Evolutionary conservation across 768 basidiomycete species (phyloP), one percentile per base, ranked within the genome.

Genomic region (Xerocomus brunneocitrinus): DNA sequence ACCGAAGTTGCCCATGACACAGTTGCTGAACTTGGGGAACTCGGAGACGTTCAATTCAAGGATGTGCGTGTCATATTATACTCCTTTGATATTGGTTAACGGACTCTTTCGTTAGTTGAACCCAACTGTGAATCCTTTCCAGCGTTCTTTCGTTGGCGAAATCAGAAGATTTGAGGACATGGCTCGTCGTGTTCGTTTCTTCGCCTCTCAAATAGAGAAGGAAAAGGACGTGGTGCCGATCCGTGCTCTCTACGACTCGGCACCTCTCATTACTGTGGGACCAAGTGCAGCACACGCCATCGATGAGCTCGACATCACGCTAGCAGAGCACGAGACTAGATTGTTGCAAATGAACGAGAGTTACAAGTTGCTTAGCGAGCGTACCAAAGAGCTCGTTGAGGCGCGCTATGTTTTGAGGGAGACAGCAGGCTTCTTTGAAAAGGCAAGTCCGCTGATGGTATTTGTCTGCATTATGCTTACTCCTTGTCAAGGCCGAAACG

Each of bases 1-100:
- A 88, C 90, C 36, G 97, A 99, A 79, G 92, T 95, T 56, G 92
- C 95, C 28, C 97, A 99, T 71, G 93, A 98, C 67, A 91, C 95
- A 44, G 91, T 98, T 56, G 85, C 89, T 49, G 93, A 95, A 68
- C 83, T 99, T 16, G 97, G 92, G 60, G 93, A 97, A 71, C 83
- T 98, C 41, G 93, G 95, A 43, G 81, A 95, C 71, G 89, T 98
- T 27, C 93, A 98, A 68, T 97, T 98, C 74, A 95, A 95, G 75
- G 97, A 99, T 73, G 93, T 95, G 62, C 61, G 89, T 71, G n/a
- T 27, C 8, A 16, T 58, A 16, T 34, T 3, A n/a, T 25, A 8
- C 39, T 58, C 7, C 32, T 16, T 43, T 36, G 27, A 27, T 42
- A 12, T 31, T 38, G 5, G 38, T 52, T 60, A 56, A 52, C 39